Conservation (phyloP, 2,329 filamentous ascomycete species). For the Fusarium citri region DNA sequence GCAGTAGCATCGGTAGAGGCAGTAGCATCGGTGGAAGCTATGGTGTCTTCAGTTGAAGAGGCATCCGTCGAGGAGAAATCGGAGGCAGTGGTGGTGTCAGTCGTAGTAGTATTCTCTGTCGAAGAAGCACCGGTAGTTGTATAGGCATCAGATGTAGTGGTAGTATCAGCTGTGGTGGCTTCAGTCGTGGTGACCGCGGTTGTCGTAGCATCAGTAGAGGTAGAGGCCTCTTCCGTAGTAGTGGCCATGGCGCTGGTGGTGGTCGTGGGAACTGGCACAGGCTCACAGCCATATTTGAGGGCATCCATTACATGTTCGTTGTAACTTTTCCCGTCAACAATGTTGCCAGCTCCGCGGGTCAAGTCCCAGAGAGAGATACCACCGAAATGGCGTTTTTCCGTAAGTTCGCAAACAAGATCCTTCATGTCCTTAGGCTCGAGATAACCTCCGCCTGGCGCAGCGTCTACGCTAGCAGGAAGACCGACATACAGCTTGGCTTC, state of each 20-base stretch:
- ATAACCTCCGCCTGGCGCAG: constrained; percentile 50
- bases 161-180: constrained; percentile 15
- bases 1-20: constrained; percentile 20
- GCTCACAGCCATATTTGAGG: constrained; percentile 53
- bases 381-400: constrained; percentile 54
- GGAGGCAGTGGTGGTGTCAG: constrained; percentile 11
- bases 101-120: neutral
- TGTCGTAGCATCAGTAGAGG: constrained; percentile 6
- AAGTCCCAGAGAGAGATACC: constrained; percentile 62
- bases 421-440: constrained; percentile 50
- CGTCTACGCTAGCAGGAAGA: constrained; percentile 50
- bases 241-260: constrained; percentile 18
- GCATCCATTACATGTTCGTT: constrained; percentile 53
- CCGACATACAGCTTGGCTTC: constrained; percentile 60
- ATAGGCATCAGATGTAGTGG: constrained; percentile 19
- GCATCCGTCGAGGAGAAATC: constrained; percentile 12
- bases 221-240: constrained; percentile 24
- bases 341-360: constrained; percentile 50
- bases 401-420: constrained; percentile 55
- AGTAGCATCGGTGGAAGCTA: constrained; percentile 10
- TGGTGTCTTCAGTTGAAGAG: constrained; percentile 2
- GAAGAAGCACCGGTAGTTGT: constrained; percentile 9
- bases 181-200: constrained; percentile 26
- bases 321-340: constrained; percentile 51
- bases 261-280: constrained; percentile 43